phyloP scores from a whole-genome alignment of 176 grass and related monocot genomes.

The Avena sativa region DNA sequence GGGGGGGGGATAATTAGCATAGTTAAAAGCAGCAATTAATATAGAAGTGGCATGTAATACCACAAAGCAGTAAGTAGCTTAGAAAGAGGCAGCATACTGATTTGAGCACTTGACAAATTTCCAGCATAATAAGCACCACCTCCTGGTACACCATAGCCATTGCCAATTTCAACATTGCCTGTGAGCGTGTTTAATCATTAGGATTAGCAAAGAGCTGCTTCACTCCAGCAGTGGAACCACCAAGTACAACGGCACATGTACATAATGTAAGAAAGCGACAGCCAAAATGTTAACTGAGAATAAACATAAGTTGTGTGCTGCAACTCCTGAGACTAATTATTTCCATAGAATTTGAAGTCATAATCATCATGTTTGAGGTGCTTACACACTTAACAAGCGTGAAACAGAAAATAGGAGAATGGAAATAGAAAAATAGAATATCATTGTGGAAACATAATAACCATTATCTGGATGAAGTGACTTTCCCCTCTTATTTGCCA shows the following conservation, averaged over 20 bases:
- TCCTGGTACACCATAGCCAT: conserved; percentile 98
- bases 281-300: conserved; percentile 25
- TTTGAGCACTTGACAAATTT: conserved; percentile 50
- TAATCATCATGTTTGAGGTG: neutral
- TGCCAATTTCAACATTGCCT: conserved; percentile 95
- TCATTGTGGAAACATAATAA: conserved; percentile 45
- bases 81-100: conserved; percentile 51
- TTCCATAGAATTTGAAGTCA: conserved; percentile 25
- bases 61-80: conserved; percentile 35
- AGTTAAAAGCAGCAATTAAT: conserved; percentile 23
- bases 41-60: conserved; percentile 36
- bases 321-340: conserved; percentile 21
- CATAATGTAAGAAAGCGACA: neutral
- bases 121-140: conserved; percentile 89
- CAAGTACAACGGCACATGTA: neutral
- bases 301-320: conserved; percentile 9
- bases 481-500: conserved; percentile 93
- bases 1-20: conserved; percentile 37
- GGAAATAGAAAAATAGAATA: conserved; percentile 31
- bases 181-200: conserved; percentile 43
- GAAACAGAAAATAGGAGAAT: neutral
- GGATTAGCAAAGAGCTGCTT: conserved; percentile 35
- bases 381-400: conserved; percentile 30
- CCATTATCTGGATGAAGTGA: conserved; percentile 70
- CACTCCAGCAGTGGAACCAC: conserved; percentile 20